Evolutionary conservation across 2,329 filamentous ascomycete genomes (phyloP), one percentile per base, ranked within the genome.

Genomic region (Pyrenochaeta sp.): DNA sequence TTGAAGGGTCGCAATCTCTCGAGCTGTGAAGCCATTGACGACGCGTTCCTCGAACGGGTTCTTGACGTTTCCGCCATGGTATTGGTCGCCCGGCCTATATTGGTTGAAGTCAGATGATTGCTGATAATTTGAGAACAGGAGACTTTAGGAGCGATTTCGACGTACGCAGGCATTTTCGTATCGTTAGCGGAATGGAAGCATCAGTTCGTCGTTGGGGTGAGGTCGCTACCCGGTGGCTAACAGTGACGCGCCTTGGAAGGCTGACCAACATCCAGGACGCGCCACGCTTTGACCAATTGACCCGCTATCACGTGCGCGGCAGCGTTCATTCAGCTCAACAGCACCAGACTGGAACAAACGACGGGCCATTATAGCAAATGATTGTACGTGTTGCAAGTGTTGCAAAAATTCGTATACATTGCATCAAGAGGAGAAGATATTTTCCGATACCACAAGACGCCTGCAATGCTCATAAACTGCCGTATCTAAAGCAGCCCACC

Each of bases 1-100:
- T 65, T 96, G 89, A 10, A 99, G 79, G 0, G 90, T 93, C 15
- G 91, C 91, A 45, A 96, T 93, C 68, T 99, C 87, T 58, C 84
- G 80, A n/a, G 92, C 90, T 0, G 91, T 96, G 76, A 90, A 99
- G 66, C 89, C 84, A 38, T 82, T 86, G 20, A 96, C 81, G 28
- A 83, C 83, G 35, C 81, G 83, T 65, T 93, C 88, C 69, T 90
- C 86, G 71, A 94, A 99, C 6, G 92, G 92, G 65, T 96, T 97
- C 51, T 73, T 70, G 41, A 74, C 69, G 51, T 65, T 56, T 51
- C 53, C 55, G 51, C 61, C 60, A 34, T 53, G 51, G 55, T 72
- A 69, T 41, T 72, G 69, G 31, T 70, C 68, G 61, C 69, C 69
- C 39, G 66, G 68, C 35, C 69, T 72, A 51, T 35, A 24, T 26